Percentiles rank a stretch among this genome's conserved stretches.
These are phyloP conservation scores for Darksidea phi DNA, from an alignment of 495 filamentous ascomycete species.

Conservation along the genomic window DNA sequence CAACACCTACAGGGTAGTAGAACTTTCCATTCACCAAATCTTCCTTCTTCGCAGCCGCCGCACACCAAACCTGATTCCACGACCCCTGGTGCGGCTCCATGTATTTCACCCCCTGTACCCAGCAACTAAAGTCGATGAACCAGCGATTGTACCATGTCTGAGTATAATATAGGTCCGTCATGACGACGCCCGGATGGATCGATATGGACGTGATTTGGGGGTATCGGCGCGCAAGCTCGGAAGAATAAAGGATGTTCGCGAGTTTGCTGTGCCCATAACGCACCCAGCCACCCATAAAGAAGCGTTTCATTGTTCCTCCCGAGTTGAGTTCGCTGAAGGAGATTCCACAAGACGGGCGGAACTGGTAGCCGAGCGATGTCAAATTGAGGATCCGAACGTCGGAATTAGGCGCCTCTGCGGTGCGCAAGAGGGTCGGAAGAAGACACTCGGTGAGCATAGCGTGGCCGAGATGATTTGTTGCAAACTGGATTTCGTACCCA, in stretches of 20 bases:
- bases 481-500: conserved; percentile 50
- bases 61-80: conserved; percentile 26
- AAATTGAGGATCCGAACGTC: conserved; percentile 50
- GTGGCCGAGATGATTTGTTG: conserved; percentile 54
- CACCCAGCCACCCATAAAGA: conserved; percentile 5
- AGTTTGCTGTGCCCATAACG: conserved; percentile 69
- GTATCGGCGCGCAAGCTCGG: conserved; percentile 58
- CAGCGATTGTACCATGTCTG: background rate
- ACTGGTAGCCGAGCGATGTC: conserved; percentile 46
- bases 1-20: conserved; percentile 18
- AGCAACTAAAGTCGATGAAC: conserved; percentile 1
- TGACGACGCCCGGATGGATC: conserved; percentile 67
- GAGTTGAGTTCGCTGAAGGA: conserved; percentile 34
- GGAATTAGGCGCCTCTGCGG: conserved; percentile 13
- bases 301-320: conserved; percentile 8
- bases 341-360: conserved; percentile 34
- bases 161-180: conserved; percentile 50
- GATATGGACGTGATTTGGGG: conserved; percentile 56
- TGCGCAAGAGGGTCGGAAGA: conserved; percentile 29
- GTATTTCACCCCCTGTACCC: background rate
- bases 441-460: conserved; percentile 33
- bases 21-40: conserved; percentile 15
- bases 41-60: conserved; percentile 5
- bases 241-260: conserved; percentile 65
- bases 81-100: conserved; percentile 17